Percentiles rank a stretch among this genome's conserved stretches.
Evolutionary conservation across 164 flowering plant species (phyloP).

Genomic region (Piper longum): DNA sequence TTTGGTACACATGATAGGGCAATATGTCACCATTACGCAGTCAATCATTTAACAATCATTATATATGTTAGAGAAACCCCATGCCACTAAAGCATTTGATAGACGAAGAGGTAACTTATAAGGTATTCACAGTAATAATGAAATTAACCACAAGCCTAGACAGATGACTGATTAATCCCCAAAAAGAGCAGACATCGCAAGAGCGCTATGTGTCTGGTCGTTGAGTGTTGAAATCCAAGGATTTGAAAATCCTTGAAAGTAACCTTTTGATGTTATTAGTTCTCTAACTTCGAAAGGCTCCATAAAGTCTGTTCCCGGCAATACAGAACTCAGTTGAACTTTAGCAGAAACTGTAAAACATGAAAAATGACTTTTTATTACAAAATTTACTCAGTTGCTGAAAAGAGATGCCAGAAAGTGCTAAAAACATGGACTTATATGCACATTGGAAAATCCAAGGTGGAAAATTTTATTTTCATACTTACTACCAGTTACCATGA

Average conservation of each 20-base stretch:
- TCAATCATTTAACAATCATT: constrained; percentile 52
- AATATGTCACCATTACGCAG: constrained; percentile 61
- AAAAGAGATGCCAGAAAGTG: not conserved
- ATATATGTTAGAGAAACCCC: not conserved
- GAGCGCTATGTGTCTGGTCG: constrained; percentile 31
- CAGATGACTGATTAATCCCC: constrained; percentile 63
- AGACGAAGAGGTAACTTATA: not conserved
- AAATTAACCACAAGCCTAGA: constrained; percentile 67
- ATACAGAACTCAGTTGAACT: constrained; percentile 37
- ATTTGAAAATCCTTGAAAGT: constrained; percentile 47
- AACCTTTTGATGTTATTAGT: constrained; percentile 46
- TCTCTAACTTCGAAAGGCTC: constrained; percentile 53
- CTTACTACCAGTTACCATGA: not conserved
- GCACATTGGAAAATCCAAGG: not conserved
- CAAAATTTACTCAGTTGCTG: not conserved
- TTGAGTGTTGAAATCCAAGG: constrained; percentile 31
- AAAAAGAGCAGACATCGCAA: constrained; percentile 61
- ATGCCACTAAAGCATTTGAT: not conserved
- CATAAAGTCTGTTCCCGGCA: constrained; percentile 32
- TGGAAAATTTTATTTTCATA: not conserved
- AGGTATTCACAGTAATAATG: not conserved
- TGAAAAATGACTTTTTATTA: not conserved
- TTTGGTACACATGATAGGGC: constrained; percentile 64
- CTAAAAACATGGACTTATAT: not conserved
- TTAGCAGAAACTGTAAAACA: constrained; percentile 41